These are phyloP conservation scores for Xanthoparmelia taractica DNA, from an alignment of 495 filamentous ascomycete genomes.

Conservation along the genomic window DNA sequence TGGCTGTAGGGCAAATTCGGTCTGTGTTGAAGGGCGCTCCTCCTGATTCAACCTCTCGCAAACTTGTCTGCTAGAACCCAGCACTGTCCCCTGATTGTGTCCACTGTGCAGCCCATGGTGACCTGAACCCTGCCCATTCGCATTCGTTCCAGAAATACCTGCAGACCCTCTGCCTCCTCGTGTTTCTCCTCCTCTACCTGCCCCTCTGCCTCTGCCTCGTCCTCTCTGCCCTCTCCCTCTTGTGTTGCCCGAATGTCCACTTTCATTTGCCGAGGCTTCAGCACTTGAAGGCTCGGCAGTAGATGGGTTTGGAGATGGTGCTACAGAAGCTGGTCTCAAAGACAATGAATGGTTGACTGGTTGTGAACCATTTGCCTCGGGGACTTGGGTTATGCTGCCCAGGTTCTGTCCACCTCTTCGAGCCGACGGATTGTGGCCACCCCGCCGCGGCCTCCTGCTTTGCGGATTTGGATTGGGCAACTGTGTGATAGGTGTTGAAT, in stretches of 20 bases:
- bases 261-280: conserved; percentile 17
- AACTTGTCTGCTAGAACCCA: conserved; percentile 17
- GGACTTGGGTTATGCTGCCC: neutral
- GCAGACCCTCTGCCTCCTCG: neutral
- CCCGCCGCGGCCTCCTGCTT: neutral
- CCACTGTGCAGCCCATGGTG: neutral
- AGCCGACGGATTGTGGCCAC: conserved; percentile 1
- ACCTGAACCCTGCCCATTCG: neutral
- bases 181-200: conserved; percentile 7
- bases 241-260: conserved; percentile 1
- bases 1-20: conserved; percentile 24
- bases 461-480: neutral
- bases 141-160: neutral
- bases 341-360: conserved; percentile 6
- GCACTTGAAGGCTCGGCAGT: conserved; percentile 20
- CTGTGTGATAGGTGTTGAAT: neutral
- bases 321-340: conserved; percentile 22
- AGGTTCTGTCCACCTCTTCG: neutral
- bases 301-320: conserved; percentile 11
- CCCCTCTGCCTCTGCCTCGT: conserved; percentile 11
- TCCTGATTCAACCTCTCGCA: conserved; percentile 17
- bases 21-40: neutral
- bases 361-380: neutral
- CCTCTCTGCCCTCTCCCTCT: conserved; percentile 12
- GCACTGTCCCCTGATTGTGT: conserved; percentile 1